Evolutionary conservation across 2,329 filamentous ascomycete genomes (phyloP), one percentile per base, ranked within the genome.

Genomic region (Talaromyces sp.): DNA sequence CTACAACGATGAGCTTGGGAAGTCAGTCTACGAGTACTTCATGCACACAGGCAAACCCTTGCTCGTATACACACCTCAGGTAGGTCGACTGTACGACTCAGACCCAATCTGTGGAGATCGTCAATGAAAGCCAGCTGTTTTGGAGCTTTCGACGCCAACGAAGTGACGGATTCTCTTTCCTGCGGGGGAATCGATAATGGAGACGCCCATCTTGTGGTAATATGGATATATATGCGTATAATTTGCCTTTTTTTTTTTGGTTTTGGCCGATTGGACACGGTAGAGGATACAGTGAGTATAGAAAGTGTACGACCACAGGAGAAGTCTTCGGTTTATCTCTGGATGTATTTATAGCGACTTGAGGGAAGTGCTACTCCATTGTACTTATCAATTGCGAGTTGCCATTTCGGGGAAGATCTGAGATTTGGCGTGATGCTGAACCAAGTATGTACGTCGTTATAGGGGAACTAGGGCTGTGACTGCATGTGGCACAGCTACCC

Each of bases 1-100:
- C 85, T 35, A 83, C 82, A 2, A 87, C 84, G 2, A 87, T 79
- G 40, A 86, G 77, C 67, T 84, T 81, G 37, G 25, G 21, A 40
- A 31, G 54, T 57, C n/a, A 57, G 23, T 2, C 18, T 57, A 2
- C 35, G 39, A 5, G 14, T 12, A n/a, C 1, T 25, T 31, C 21
- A 11, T 57, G 6, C 5, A 12, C 28, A 14, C n/a, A 23, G 58
- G 50, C 6, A 61, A 44, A 2, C 59, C 52, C 5, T 61, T 57
- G 8, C 54, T 18, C 31, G 61, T 31, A 12, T 14, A 33, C 56
- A 14, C 35, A 67, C 65, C 54, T 67, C 66, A 18, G 66, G 66
- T 11, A 67, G 63, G 9, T 67, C 60, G 28, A 67, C 64, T 1
- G 63, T 66, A 58, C 55, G 65, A 48, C 60, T 67, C 12, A 67